Conservation (phyloP, 805 yeast species). For the Teunomyces gatunensis region DNA sequence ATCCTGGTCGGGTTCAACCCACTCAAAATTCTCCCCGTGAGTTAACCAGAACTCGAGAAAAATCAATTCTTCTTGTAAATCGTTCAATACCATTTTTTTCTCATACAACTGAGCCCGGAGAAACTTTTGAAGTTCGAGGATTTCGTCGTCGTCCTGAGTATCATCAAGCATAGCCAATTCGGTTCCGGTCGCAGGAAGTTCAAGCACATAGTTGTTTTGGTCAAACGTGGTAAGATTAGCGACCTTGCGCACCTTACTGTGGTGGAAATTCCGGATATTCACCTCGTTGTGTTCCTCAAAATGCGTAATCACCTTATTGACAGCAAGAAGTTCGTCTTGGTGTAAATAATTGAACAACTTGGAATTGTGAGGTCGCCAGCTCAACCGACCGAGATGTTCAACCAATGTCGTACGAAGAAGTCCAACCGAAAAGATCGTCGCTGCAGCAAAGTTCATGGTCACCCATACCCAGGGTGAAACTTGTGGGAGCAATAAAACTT, state of each 20-base stretch:
- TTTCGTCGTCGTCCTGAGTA: neutral
- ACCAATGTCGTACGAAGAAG: constrained; percentile 9
- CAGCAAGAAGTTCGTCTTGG: constrained; percentile 27
- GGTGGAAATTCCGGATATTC: constrained; percentile 40
- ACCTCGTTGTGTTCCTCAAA: constrained; percentile 44
- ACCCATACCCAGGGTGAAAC: constrained; percentile 14
- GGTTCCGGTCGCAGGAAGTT: constrained; percentile 13
- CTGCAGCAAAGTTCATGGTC: constrained; percentile 4
- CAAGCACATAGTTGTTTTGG: constrained; percentile 23
- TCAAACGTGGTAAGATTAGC: constrained; percentile 16
- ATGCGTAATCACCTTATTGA: constrained; percentile 35
- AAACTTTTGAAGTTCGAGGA: constrained; percentile 13
- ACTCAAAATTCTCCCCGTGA: constrained; percentile 35
- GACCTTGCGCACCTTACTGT: constrained; percentile 22
- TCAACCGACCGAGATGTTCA: constrained; percentile 25
- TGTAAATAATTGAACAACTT: constrained; percentile 25
- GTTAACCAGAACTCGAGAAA: constrained; percentile 38
- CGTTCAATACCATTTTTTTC: constrained; percentile 36
- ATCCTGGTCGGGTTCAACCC: constrained; percentile 49
- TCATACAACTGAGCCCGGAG: constrained; percentile 20
- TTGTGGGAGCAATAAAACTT: constrained; percentile 13
- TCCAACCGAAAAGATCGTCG: constrained; percentile 3
- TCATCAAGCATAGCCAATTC: neutral
- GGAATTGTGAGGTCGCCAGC: constrained; percentile 37
- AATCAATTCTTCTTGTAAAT: constrained; percentile 32